Conservation (phyloP, 1,284 basidiomycete species). For the Phellinidium pouzarii region DNA sequence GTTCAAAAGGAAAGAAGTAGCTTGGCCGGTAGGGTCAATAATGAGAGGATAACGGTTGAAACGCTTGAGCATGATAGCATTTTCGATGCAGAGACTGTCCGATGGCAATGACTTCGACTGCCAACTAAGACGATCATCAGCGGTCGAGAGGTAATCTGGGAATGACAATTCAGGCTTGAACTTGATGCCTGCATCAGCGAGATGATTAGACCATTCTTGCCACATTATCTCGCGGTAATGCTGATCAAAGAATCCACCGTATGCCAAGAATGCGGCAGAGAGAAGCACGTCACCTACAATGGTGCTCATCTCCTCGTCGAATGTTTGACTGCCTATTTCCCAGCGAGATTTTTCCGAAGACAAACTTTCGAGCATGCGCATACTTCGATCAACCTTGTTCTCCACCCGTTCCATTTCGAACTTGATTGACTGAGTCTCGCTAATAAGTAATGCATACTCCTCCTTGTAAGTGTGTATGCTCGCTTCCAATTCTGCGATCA, state of each 20-base stretch:
- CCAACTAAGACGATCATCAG: constrained; percentile 95
- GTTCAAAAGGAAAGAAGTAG: constrained; percentile 89
- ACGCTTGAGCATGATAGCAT: constrained; percentile 98
- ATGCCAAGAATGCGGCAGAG: constrained; percentile 95
- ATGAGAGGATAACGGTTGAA: constrained; percentile 98
- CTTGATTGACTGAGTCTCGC: constrained; percentile 96
- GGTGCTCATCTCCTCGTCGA: constrained; percentile 98
- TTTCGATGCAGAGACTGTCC: constrained; percentile 95
- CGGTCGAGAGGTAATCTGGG: constrained; percentile 94
- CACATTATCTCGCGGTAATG: constrained; percentile 97
- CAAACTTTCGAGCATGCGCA: constrained; percentile 91
- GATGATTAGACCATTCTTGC: constrained; percentile 89
- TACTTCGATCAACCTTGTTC: constrained; percentile 93
- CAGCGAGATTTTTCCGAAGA: constrained; percentile 94
- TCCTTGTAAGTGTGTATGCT: constrained; percentile 96
- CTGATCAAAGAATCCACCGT: constrained; percentile 98
- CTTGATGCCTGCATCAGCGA: constrained; percentile 85
- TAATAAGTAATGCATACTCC: constrained; percentile 95
- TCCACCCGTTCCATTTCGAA: constrained; percentile 97
- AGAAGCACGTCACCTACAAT: constrained; percentile 96
- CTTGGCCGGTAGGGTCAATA: constrained; percentile 99
- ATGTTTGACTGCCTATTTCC: constrained; percentile 93
- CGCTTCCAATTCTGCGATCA: constrained; percentile 88
- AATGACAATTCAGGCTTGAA: constrained; percentile 91
- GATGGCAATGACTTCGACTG: constrained; percentile 91